Evolutionary conservation across 352 stramenopile species (phyloP).

Genomic region (Globisporangium echinulatum): DNA sequence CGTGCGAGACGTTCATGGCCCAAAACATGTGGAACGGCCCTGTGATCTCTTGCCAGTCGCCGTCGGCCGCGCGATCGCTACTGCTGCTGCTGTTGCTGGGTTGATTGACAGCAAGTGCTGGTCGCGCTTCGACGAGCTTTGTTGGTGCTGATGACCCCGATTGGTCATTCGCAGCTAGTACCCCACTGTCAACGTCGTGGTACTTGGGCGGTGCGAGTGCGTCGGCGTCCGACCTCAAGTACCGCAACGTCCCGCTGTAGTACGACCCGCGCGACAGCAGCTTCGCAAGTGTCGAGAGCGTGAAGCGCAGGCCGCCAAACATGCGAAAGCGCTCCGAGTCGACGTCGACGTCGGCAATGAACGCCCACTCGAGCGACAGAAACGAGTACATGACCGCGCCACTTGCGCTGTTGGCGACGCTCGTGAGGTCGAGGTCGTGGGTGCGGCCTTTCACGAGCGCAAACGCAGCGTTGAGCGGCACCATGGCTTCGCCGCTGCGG

Average conservation of each 20-base stretch:
- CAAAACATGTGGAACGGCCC: constrained; percentile 28
- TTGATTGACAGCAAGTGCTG: constrained; percentile 35
- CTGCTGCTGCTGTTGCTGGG: background rate
- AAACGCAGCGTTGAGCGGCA: constrained; percentile 50
- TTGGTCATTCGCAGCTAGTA: background rate
- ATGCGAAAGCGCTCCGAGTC: constrained; percentile 54
- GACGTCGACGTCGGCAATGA: constrained; percentile 75
- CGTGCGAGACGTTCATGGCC: constrained; percentile 28
- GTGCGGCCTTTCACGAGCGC: constrained; percentile 54
- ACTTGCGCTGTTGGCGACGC: constrained; percentile 31
- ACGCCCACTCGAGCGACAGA: constrained; percentile 81
- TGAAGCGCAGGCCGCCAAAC: constrained; percentile 55
- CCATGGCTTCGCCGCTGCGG: constrained; percentile 38
- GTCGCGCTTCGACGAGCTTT: constrained; percentile 20
- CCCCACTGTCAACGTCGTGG: constrained; percentile 13
- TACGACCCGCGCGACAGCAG: constrained; percentile 32
- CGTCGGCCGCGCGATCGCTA: background rate
- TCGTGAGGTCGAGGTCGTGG: constrained; percentile 56
- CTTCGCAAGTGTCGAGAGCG: constrained; percentile 30
- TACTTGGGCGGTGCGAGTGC: constrained; percentile 24
- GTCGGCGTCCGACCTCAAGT: constrained; percentile 26
- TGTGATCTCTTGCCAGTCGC: constrained; percentile 18
- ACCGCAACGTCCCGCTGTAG: constrained; percentile 34
- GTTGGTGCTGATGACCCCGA: background rate
- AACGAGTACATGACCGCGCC: constrained; percentile 64